These are phyloP conservation scores for Barnettozyma botsteinii DNA, from an alignment of 805 yeast species.

Conservation along the genomic window DNA sequence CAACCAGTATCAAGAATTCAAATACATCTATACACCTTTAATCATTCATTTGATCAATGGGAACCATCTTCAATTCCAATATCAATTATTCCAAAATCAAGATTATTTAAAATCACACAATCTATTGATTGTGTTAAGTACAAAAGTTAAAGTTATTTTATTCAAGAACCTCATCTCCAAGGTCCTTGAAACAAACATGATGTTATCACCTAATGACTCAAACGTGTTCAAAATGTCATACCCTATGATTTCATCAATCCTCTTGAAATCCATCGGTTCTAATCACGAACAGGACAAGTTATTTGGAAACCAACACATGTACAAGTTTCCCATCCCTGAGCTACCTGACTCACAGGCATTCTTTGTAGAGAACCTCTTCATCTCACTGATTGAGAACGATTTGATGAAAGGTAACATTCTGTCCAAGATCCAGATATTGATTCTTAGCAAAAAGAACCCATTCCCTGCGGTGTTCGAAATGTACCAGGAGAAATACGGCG, in stretches of 20 bases:
- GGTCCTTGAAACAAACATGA: constrained; percentile 13
- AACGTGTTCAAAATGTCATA: constrained; percentile 6
- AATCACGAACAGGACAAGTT: constrained; percentile 17
- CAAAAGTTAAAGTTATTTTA: constrained; percentile 39
- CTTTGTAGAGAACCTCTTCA: constrained; percentile 44
- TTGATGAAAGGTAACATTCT: constrained; percentile 47
- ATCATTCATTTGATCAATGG: constrained; percentile 35
- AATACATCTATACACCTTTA: constrained; percentile 34
- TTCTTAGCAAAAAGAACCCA: constrained; percentile 38
- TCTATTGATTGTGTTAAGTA: constrained; percentile 39
- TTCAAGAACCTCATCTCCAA: constrained; percentile 36
- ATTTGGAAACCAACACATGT: constrained; percentile 15
- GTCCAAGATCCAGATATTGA: constrained; percentile 34
- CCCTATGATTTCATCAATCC: constrained; percentile 20
- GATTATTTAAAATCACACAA: constrained; percentile 33
- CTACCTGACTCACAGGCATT: constrained; percentile 26
- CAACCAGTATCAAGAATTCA: constrained; percentile 22
- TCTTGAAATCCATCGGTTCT: constrained; percentile 18
- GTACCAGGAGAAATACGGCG: constrained; percentile 16
- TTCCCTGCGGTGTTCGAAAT: constrained; percentile 31
- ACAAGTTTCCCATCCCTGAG: constrained; percentile 21
- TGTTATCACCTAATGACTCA: constrained; percentile 3
- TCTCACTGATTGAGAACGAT: constrained; percentile 48
- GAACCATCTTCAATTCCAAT: constrained; percentile 33
- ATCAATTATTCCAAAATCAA: constrained; percentile 30